Conservation (phyloP, 2,329 filamentous ascomycete species). For the Aspergillus carbonarius region DNA sequence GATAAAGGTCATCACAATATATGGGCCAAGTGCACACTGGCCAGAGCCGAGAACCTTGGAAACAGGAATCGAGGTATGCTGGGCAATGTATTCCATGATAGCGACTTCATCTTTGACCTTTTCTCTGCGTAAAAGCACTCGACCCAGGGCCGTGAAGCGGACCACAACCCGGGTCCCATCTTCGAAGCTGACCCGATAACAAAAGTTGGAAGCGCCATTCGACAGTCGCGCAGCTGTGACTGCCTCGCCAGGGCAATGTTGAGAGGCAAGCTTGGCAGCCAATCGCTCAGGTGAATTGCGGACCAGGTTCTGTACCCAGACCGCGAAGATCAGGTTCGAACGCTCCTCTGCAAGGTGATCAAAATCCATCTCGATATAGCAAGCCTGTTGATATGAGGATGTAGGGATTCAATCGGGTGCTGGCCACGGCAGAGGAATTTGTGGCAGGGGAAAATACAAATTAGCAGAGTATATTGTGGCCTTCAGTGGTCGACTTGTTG, state of each 20-base stretch:
- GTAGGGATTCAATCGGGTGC: no score
- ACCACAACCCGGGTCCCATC: constrained; percentile 27
- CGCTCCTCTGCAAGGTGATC: constrained; percentile 24
- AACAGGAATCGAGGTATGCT: constrained; percentile 27
- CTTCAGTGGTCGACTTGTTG: no score
- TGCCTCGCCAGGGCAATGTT: constrained; percentile 20
- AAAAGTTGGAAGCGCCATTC: constrained; percentile 33
- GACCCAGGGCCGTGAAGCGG: constrained; percentile 30
- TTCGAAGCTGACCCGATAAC: constrained; percentile 30
- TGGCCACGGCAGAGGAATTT: no score
- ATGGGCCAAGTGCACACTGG: constrained; percentile 23
- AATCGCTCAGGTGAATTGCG: constrained; percentile 23
- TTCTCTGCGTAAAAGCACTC: constrained; percentile 26
- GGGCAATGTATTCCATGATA: constrained; percentile 26
- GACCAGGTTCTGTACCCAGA: constrained; percentile 25
- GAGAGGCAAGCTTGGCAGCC: constrained; percentile 24
- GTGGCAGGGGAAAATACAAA: no score
- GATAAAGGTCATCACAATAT: constrained; percentile 29
- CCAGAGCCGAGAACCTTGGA: constrained; percentile 25
- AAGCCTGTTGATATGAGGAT: no score
- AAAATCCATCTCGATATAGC: constrained; percentile 22
- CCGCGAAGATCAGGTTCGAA: constrained; percentile 22
- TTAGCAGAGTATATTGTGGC: no score
- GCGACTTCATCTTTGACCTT: constrained; percentile 31
- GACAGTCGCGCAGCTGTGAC: constrained; percentile 20